Evolutionary conservation across 352 stramenopile genomes (phyloP), one percentile per base, ranked within the genome.

Genomic region (Phytophthora lateralis): DNA sequence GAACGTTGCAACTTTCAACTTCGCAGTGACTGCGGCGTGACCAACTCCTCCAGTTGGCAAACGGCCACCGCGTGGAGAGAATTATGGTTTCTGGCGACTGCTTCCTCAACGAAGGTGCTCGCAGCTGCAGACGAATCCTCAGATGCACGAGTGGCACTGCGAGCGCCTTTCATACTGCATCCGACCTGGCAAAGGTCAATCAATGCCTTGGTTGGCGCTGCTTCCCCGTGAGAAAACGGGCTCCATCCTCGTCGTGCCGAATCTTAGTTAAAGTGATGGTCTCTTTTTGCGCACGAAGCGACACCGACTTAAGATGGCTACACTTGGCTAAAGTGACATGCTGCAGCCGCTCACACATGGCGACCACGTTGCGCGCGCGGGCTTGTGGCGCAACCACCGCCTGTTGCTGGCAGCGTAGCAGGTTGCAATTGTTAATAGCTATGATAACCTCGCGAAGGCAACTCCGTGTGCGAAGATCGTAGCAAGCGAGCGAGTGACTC

Each of bases 31-130:
- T 30, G 26, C 26, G 26, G 26, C 4, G 26, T 30, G 26, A 8
- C 26, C 26, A 30, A 3, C 21, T 3, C 21, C 21, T 24, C 6
- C 26, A 7, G 26, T 30, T 8, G 26, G 6, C 26, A 30, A 8
- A 41, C 35, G 35, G 14, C 15, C 15, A n/a, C 10, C 32, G 32
- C 3, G 10, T 12, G 21, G 15, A 29, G 9, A 17, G 27, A 44
- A 44, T 44, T 10, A 45, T 41, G 43, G 59, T 67, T 67, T 67
- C 43, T 67, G 59, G 26, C 59, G 60, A 62, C 54, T 11, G 21
- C 34, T 58, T 35, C 56, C 49, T 55, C 50, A 62, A 52, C 43
- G 37, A 62, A 62, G 44, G 20, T 11, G 15, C 17, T 29, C 17
- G 47, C 56, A 58, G 47, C 55, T 51, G 39, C 48, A 32, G 14